These are phyloP conservation scores for Neoconidiobolus thromboides DNA, from an alignment of 371 early-diverging fungal species.

Conservation along the genomic window DNA sequence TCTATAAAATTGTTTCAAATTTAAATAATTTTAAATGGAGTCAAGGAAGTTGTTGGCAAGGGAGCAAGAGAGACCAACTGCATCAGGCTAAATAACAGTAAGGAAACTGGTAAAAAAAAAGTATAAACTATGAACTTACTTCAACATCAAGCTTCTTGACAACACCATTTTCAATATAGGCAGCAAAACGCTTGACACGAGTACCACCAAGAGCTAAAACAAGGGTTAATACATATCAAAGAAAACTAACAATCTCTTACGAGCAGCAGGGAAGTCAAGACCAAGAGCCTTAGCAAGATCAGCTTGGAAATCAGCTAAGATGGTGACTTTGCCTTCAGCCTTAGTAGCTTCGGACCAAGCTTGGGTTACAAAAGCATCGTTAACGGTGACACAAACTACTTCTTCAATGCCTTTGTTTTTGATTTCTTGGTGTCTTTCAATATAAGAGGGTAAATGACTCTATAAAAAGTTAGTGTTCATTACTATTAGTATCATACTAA, in stretches of 20 bases:
- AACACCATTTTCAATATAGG: background rate
- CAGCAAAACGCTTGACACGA: constrained; percentile 44
- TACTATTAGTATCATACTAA: background rate
- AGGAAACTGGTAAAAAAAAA: background rate
- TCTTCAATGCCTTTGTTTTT: constrained; percentile 39
- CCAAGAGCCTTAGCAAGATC: constrained; percentile 38
- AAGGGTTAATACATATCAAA: background rate
- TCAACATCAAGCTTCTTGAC: background rate
- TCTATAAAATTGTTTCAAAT: too few relatives aligned
- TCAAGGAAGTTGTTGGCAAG: constrained; percentile 22
- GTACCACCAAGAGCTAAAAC: constrained; percentile 31
- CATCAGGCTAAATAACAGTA: background rate
- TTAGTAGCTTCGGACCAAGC: constrained; percentile 38
- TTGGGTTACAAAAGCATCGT: constrained; percentile 52
- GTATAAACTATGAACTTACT: background rate
- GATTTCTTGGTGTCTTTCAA: constrained; percentile 28
- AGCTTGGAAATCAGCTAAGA: constrained; percentile 44
- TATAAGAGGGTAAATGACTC: constrained; percentile 47
- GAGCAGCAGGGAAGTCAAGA: constrained; percentile 34
- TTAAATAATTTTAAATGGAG: constrained; percentile 50
- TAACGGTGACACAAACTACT: constrained; percentile 40
- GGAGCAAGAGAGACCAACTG: background rate
- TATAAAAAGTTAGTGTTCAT: constrained; percentile 6
- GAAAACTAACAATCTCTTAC: constrained; percentile 6
- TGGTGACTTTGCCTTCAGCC: constrained; percentile 17